These are phyloP conservation scores for Phaeosphaeriaceae sp. DNA, from an alignment of 2,329 filamentous ascomycete species.

Conservation along the genomic window DNA sequence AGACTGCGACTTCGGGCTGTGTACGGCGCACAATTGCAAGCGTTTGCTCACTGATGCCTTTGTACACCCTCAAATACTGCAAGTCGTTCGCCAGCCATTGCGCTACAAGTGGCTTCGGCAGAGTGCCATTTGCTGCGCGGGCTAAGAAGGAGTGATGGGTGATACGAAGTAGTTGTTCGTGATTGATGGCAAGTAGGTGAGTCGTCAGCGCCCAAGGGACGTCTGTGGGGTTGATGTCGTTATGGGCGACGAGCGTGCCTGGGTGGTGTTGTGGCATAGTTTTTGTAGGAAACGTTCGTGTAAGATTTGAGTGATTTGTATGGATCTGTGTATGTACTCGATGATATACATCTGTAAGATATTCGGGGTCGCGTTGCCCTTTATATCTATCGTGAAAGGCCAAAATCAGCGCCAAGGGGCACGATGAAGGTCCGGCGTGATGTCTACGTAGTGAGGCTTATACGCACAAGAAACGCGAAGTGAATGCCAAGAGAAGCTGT, in stretches of 20 bases:
- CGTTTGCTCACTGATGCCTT: constrained; percentile 13
- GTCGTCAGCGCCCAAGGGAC: constrained; percentile 37
- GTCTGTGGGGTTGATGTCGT: constrained; percentile 24
- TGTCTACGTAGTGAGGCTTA: constrained; percentile 17
- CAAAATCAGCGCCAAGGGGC: constrained; percentile 11
- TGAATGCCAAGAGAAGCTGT: constrained; percentile 9
- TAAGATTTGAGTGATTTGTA: constrained; percentile 19
- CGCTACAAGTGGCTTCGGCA: constrained; percentile 38
- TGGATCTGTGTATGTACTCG: constrained; percentile 21
- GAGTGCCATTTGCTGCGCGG: constrained; percentile 37
- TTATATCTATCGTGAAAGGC: constrained; percentile 10
- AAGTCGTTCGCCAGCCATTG: constrained; percentile 46
- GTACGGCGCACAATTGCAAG: constrained; percentile 16
- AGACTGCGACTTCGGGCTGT: constrained; percentile 15
- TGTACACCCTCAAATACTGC: constrained; percentile 43
- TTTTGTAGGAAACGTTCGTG: constrained; percentile 13
- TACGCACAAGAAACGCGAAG: constrained; percentile 13
- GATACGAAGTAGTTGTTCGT: constrained; percentile 35
- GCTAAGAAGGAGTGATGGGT: constrained; percentile 41
- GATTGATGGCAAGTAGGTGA: constrained; percentile 37
- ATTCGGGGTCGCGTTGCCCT: background rate
- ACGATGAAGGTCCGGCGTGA: constrained; percentile 2
- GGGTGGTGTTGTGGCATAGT: constrained; percentile 23
- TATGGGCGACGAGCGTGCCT: constrained; percentile 21
- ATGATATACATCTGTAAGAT: constrained; percentile 18